Conservation (phyloP, 2,329 filamentous ascomycete genomes). For the Trichoderma sp. region DNA sequence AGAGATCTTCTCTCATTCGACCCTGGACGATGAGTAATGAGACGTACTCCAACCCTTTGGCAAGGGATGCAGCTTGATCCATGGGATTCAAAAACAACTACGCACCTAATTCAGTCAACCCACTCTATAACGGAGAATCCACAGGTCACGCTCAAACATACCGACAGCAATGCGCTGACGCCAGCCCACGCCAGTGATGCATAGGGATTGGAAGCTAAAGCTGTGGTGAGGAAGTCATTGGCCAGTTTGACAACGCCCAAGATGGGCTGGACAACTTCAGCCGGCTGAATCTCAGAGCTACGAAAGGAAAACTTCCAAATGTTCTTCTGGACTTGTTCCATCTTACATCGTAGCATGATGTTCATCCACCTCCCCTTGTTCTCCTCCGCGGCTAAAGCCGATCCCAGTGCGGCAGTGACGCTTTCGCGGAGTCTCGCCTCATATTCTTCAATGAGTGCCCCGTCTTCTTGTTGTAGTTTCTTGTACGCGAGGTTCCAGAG, state of each 20-base stretch:
- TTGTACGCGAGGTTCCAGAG: not conserved
- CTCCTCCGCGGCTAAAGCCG: not conserved
- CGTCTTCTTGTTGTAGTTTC: not conserved
- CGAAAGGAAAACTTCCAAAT: not conserved
- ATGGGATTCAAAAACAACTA: not conserved
- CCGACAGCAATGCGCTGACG: not conserved
- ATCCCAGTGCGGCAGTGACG: not conserved
- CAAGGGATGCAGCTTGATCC: not conserved
- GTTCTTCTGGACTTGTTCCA: not conserved
- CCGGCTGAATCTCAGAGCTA: not conserved
- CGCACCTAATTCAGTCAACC: not conserved
- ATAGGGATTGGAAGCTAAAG: not conserved
- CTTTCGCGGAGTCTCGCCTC: not conserved
- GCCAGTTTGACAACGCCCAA: not conserved
- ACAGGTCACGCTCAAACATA: not conserved
- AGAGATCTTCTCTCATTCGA: constrained; percentile 8
- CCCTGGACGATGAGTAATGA: not conserved
- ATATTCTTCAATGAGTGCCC: not conserved
- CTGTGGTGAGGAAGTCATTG: not conserved
- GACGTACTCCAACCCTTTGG: not conserved
- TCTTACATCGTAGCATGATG: not conserved
- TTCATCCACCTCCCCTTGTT: not conserved
- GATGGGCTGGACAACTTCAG: not conserved
- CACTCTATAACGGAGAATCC: not conserved
- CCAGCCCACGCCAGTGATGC: not conserved